A percentile compares a stretch with the other conserved stretches of the same genome.
Evolutionary conservation across 257 asterid species (phyloP).

Genomic region (Nyctanthes arbortristis): DNA sequence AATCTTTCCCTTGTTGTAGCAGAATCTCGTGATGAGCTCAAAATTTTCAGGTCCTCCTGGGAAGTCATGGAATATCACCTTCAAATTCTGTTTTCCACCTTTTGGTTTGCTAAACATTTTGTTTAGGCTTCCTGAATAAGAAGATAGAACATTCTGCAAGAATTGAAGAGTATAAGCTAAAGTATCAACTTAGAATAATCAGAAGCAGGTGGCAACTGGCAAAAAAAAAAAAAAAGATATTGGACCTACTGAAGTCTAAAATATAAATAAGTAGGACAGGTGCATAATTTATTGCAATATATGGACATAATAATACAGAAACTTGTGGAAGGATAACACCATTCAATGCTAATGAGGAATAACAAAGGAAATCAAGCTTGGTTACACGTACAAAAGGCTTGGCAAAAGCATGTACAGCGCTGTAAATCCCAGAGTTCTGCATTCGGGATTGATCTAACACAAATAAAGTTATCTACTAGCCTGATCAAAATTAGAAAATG

Average conservation of each 20-base stretch:
- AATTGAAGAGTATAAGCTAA: slow-evolving; percentile 9
- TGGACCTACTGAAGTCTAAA: not conserved
- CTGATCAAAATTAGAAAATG: slow-evolving; percentile 3
- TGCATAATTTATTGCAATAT: no score
- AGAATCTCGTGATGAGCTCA: slow-evolving; percentile 72
- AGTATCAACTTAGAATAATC: not conserved
- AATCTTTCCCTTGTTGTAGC: slow-evolving; percentile 58
- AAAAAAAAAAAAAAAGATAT: not conserved
- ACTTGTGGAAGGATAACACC: not conserved
- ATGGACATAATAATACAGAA: not conserved
- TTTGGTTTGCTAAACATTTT: slow-evolving; percentile 51
- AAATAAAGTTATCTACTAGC: not conserved
- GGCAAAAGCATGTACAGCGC: not conserved
- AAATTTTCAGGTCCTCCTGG: slow-evolving; percentile 87
- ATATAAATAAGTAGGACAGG: no score
- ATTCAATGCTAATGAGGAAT: not conserved
- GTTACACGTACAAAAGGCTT: not conserved
- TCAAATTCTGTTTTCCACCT: slow-evolving; percentile 34
- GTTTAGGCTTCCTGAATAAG: slow-evolving; percentile 55
- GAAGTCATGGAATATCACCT: slow-evolving; percentile 77
- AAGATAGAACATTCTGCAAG: slow-evolving; percentile 61
- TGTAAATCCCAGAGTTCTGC: no score
- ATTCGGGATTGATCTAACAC: not conserved
- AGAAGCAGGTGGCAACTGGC: no score
- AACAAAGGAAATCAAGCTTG: not conserved